Percentiles rank a stretch among this genome's conserved stretches.
Conservation (phyloP, 2,329 filamentous ascomycete genomes). For the Periconia sp. region DNA sequence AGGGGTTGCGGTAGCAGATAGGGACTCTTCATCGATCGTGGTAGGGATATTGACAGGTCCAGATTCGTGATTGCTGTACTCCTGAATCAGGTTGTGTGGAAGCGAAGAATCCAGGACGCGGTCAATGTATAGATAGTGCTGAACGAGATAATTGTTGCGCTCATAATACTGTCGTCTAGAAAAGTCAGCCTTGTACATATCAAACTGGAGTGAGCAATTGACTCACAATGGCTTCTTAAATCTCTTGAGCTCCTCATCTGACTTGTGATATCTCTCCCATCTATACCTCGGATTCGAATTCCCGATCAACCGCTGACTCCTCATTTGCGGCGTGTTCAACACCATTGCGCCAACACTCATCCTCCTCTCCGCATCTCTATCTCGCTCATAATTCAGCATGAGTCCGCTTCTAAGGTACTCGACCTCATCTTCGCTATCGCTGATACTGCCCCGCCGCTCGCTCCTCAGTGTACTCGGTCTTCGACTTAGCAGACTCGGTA, state of each 20-base stretch:
- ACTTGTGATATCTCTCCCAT: slow-evolving; percentile 87
- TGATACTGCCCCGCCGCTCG: slow-evolving; percentile 36
- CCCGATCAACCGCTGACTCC: slow-evolving; percentile 86
- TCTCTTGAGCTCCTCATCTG: slow-evolving; percentile 72
- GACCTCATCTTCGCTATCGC: slow-evolving; percentile 39
- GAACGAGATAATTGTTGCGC: slow-evolving; percentile 84
- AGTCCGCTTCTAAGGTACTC: slow-evolving; percentile 34
- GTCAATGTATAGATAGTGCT: slow-evolving; percentile 94
- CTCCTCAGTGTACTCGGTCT: slow-evolving; percentile 40
- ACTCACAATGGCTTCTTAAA: slow-evolving; percentile 74
- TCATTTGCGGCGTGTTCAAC: slow-evolving; percentile 68
- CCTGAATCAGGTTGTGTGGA: slow-evolving; percentile 89
- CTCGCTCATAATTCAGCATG: slow-evolving; percentile 40
- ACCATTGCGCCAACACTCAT: slow-evolving; percentile 51
- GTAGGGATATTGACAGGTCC: slow-evolving; percentile 69
- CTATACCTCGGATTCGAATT: slow-evolving; percentile 84
- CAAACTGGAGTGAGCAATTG: too few relatives aligned
- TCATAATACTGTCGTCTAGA: slow-evolving; percentile 81
- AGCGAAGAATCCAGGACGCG: slow-evolving; percentile 87
- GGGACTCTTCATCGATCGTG: slow-evolving; percentile 76
- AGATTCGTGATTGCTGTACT: slow-evolving; percentile 73
- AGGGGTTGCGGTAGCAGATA: slow-evolving; percentile 18
- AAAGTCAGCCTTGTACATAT: slow-evolving; percentile 8
- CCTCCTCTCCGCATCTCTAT: slow-evolving; percentile 42
- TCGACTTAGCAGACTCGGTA: slow-evolving; percentile 44